A percentile compares a stretch with the other conserved stretches of the same genome.
Conservation (phyloP, 345 rosid species). For the Bruguiera sexangula region DNA sequence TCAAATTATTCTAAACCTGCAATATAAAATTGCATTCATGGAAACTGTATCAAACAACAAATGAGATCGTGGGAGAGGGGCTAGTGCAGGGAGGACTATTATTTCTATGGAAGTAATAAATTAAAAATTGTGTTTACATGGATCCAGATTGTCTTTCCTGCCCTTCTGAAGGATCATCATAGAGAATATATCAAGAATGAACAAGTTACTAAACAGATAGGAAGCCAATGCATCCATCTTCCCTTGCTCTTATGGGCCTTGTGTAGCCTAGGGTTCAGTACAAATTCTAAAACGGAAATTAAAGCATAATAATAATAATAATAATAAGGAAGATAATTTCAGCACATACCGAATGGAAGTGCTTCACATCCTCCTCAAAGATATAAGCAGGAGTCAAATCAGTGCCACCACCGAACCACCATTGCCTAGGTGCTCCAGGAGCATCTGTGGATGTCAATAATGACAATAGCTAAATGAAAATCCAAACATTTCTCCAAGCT, state of each 20-base stretch:
- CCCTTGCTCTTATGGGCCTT: no score
- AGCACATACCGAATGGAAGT: constrained; percentile 72
- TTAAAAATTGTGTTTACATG: neutral
- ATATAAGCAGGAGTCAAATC: constrained; percentile 97
- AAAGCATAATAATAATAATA: no score
- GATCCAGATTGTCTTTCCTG: neutral
- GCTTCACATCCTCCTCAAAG: constrained; percentile 93
- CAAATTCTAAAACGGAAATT: no score
- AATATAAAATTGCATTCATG: neutral
- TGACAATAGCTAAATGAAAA: neutral
- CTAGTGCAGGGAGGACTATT: neutral
- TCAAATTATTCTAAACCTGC: neutral
- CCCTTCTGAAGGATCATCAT: neutral
- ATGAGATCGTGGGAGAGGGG: neutral
- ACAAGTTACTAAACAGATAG: no score
- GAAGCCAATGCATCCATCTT: no score
- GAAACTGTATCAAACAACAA: neutral
- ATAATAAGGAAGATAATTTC: neutral
- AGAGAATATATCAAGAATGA: neutral
- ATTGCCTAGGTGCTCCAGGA: constrained; percentile 96
- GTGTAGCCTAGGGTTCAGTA: no score
- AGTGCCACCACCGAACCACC: constrained; percentile 99
- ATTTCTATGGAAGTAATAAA: neutral
- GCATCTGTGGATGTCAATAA: constrained; percentile 46
- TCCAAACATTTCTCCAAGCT: neutral